These are phyloP conservation scores for Ephemerocybe angulata DNA, from an alignment of 768 basidiomycete species.

Conservation along the genomic window DNA sequence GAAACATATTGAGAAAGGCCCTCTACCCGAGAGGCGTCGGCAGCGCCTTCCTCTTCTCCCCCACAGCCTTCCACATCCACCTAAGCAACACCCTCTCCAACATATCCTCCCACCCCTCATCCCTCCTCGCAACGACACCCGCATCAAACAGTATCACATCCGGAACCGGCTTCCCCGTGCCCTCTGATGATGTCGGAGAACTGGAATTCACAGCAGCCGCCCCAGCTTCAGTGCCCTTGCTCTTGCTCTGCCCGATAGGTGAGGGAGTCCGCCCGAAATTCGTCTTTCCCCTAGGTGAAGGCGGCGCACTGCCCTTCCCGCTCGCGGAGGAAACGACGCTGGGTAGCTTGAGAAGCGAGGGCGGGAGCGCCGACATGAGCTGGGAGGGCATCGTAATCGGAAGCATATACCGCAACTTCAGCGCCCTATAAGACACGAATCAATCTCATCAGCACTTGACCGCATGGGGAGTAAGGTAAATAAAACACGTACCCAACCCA, in stretches of 20 bases:
- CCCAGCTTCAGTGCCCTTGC: neutral
- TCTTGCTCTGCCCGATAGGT: neutral
- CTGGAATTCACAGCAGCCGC: constrained; percentile 5
- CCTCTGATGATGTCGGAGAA: neutral
- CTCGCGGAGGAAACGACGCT: constrained; percentile 22
- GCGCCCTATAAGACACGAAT: too few species aligned
- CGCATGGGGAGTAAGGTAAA: neutral
- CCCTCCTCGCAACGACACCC: constrained; percentile 64
- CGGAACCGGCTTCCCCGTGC: neutral
- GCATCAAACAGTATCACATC: constrained; percentile 56
- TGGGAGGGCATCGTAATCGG: constrained; percentile 57
- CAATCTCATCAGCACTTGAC: too few species aligned
- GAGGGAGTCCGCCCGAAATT: constrained; percentile 28
- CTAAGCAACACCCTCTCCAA: constrained; percentile 55
- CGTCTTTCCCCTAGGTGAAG: constrained; percentile 17
- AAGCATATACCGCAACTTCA: constrained; percentile 79
- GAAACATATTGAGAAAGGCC: neutral
- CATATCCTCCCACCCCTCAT: constrained; percentile 81
- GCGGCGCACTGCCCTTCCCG: too few species aligned
- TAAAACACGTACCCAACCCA: constrained; percentile 71
- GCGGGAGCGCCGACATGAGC: constrained; percentile 14
- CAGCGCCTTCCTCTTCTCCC: constrained; percentile 50
- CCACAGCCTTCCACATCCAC: constrained; percentile 69
- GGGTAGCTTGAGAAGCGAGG: constrained; percentile 18
- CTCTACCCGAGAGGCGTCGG: neutral